These are phyloP conservation scores for Fusarium sp. DNA, from an alignment of 2,329 filamentous ascomycete species.

Conservation along the genomic window DNA sequence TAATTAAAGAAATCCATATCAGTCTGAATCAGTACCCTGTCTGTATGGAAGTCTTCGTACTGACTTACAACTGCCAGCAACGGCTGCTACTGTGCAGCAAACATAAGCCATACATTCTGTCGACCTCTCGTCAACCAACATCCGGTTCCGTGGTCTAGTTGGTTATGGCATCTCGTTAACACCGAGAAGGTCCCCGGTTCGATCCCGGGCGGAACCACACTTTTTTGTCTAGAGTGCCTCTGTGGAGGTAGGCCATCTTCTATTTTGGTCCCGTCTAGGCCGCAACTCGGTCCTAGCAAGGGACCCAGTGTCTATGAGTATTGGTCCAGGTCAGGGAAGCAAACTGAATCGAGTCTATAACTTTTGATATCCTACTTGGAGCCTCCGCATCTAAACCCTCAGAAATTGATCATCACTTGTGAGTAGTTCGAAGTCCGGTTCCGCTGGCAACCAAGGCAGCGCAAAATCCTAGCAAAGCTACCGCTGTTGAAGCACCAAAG, in stretches of 20 bases:
- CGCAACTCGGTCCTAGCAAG: not conserved
- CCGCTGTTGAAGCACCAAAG: conserved; percentile 63
- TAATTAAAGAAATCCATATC: not conserved
- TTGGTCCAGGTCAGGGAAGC: not conserved
- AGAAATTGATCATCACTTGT: conserved; percentile 19
- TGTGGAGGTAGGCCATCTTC: not conserved
- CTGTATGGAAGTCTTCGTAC: not conserved
- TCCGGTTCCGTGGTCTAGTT: conserved; percentile 42
- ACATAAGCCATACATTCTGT: rapidly evolving
- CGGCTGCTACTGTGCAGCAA: not conserved
- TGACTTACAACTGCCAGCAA: not conserved
- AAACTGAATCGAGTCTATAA: not conserved
- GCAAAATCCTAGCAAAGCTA: conserved; percentile 57
- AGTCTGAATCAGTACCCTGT: not conserved
- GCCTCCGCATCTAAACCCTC: no score
- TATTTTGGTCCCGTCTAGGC: not conserved
- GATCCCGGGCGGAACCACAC: conserved; percentile 36
- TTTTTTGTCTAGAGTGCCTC: conserved; percentile 9
- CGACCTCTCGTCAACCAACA: not conserved
- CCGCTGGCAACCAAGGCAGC: conserved; percentile 46
- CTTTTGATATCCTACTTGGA: not conserved
- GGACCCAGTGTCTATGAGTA: not conserved
- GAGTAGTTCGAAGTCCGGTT: conserved; percentile 44
- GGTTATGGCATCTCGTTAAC: conserved; percentile 40
- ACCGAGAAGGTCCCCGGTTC: conserved; percentile 40